Base-by-base conservation (phyloP, 192 early-diverging fungal genomes). In the Spizellomyces sp. region DNA sequence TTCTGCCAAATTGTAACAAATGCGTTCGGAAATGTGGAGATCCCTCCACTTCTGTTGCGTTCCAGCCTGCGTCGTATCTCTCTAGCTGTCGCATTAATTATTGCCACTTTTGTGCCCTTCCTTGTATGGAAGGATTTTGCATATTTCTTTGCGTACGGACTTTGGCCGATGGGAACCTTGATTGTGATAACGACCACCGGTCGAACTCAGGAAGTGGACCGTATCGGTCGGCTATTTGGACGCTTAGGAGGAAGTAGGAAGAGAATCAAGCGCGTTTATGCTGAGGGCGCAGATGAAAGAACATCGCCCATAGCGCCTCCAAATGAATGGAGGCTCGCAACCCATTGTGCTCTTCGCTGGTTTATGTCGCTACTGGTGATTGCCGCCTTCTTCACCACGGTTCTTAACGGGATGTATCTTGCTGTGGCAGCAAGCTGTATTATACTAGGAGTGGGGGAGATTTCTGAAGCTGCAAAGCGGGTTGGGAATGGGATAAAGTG, bases 151-250 rank as follows among this genome's bases (percentile, higher is more conserved):
- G 12, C 15, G 17, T 64, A 22, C 63, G 21, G 36, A 15, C 45
- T 64, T 10, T 64, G 63, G 63, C 44, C 63, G 22, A n/a, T 45
- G 9, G 63, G 63, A 8, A 45, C 44, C 10, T 21, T 64, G 27
- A 9, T 64, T 46, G 9, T 22, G 14, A 22, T 64, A 17, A 15
- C 44, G 12, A 64, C 63, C 15, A 45, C 63, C 42, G 63, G 63
- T 19, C 63, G 44, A 15, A 61, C 59, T 14, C 12, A 19, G 59
- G 22, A 22, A 12, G 3, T 14, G 14, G 21, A n/a, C 15, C 36
- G 44, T 22, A 1, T 36, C 12, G 41, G 44, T 45, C 63, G 15
- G 22, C 63, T 64, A 10, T 45, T 64, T 0, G 2, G 63, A 10
- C 42, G n/a, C 0, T n/a, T n/a, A n/a, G 9, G 21, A 15, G 22